Percentiles rank a stretch among this genome's conserved stretches.
Evolutionary conservation across 306 rosid species (phyloP).

Genomic region (Coriaria nepalensis): DNA sequence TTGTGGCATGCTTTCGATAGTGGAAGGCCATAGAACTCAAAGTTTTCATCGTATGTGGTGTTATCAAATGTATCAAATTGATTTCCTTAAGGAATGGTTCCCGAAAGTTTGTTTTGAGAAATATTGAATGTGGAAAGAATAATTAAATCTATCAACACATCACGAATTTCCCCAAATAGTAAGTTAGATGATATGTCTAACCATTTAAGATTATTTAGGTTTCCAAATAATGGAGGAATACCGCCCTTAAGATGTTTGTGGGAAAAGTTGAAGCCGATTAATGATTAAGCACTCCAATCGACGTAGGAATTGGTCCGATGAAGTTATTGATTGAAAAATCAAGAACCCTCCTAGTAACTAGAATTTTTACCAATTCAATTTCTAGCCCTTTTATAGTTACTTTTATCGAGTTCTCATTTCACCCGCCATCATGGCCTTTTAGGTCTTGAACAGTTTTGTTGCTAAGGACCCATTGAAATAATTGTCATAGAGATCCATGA

Average conservation of each 20-base stretch:
- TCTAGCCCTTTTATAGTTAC: constrained; percentile 1
- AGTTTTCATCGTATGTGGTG: neutral
- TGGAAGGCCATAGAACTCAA: constrained; percentile 9
- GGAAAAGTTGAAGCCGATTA: neutral
- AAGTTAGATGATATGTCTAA: neutral
- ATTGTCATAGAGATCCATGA: constrained; percentile 6
- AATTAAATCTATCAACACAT: neutral
- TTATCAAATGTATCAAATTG: neutral
- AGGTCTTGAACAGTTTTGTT: neutral
- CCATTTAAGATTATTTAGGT: neutral
- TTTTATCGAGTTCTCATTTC: neutral
- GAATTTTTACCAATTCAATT: constrained; percentile 1
- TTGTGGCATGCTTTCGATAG: neutral
- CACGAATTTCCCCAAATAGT: neutral
- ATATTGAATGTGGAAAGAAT: neutral
- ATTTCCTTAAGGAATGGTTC: neutral
- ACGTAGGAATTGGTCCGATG: neutral
- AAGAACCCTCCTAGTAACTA: neutral
- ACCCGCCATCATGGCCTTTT: neutral
- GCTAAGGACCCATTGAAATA: constrained; percentile 6
- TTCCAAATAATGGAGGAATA: neutral
- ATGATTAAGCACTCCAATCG: neutral
- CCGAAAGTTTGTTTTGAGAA: neutral
- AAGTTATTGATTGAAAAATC: constrained; percentile 14
- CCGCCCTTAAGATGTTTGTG: neutral